Evolutionary conservation across 345 rosid species (phyloP), one percentile per base, ranked within the genome.

Genomic region (Combretum micranthum): DNA sequence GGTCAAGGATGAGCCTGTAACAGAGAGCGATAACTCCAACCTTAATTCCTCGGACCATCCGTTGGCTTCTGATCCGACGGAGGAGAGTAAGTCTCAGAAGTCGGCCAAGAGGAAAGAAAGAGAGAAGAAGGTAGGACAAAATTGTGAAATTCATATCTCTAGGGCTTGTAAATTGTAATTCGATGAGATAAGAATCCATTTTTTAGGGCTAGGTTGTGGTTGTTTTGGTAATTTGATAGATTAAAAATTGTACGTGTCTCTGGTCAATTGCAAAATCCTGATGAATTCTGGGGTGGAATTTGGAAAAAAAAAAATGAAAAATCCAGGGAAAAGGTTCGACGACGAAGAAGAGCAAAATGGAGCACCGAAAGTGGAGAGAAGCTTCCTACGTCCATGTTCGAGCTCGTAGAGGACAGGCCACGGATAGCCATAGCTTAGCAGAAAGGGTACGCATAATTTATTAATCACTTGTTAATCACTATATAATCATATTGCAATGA

Each of bases 351-450:
- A 72, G 60, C 65, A 79, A 75, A 65, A 74, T 61, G 69, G 47
- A 61, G 75, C 56, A 64, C 69, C 17, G 75, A 69, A 77, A 76
- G 68, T 23, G 72, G 64, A 1, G 80, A 74, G 70, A 70, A 69
- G 59, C 84, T 82, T 66, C 87, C 87, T 79, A 76, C 46, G 87
- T 82, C 46, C 87, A 82, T 59, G 87, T 82, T 57, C 76, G 87
- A 46, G 87, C 82, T 59, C 87, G 82, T 52, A 78, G 87, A 7
- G 87, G 87, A 60, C 82, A 79, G 69, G 87, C 87, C n/a, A 82
- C 87, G 0, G 82, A 82, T 60, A 82, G 82, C 74, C 87, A 82
- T 57, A 82, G 87, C 79, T 63, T 82, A 48, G 87, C 87, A 17
- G 87, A 82, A 72, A 79, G 87, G 67, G 87, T 82, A 74, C 61